Conservation (phyloP, 73 alveolate species). For the Paramecium octaurelia region DNA sequence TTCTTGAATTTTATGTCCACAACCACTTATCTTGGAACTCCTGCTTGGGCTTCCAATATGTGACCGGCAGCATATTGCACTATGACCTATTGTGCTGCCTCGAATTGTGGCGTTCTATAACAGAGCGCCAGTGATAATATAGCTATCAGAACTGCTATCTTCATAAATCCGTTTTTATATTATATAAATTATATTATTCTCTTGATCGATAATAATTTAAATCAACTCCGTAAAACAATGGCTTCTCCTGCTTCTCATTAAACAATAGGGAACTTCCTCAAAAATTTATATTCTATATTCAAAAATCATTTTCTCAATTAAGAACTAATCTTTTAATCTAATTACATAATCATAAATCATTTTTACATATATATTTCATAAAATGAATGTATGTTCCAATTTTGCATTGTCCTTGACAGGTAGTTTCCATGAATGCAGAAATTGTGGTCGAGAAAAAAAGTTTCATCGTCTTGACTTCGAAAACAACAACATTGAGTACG, state of each 20-base stretch:
- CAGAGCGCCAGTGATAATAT: neutral
- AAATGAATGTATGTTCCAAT: neutral
- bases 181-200: neutral
- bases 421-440: neutral
- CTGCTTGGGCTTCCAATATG: neutral
- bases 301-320: neutral
- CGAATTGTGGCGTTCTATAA: neutral
- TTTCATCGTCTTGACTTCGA: neutral
- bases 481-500: neutral
- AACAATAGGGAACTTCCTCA: neutral
- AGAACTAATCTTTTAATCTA: neutral
- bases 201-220: neutral
- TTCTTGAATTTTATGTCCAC: neutral
- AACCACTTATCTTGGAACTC: slow-evolving; percentile 1
- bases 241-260: neutral
- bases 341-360: neutral
- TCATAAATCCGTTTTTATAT: slow-evolving; percentile 8
- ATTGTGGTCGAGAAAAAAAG: neutral
- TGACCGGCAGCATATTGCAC: neutral
- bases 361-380: neutral
- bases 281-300: neutral
- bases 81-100: neutral
- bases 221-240: neutral
- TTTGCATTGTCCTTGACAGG: neutral
- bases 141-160: neutral